Evolutionary conservation across 306 rosid genomes (phyloP).

Genomic region (Cyclanthera cordifolia): DNA sequence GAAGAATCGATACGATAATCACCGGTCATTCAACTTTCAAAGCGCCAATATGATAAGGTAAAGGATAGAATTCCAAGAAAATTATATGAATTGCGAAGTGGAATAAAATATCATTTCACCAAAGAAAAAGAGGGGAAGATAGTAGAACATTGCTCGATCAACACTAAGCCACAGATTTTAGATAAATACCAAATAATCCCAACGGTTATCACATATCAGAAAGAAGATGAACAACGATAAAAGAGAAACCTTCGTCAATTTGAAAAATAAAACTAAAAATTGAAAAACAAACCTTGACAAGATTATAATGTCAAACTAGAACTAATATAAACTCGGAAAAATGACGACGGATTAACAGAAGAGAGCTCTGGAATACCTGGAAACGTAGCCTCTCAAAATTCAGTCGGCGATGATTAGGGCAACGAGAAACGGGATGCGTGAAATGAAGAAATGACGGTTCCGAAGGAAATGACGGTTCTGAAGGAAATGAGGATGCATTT

Average conservation of each 20-base stretch:
- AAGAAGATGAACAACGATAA: neutral
- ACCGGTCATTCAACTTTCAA: too few species aligned
- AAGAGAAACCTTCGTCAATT: neutral
- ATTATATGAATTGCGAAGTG: too few species aligned
- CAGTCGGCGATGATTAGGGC: neutral
- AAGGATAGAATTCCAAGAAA: too few species aligned
- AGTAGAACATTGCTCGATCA: too few species aligned
- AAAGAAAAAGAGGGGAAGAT: too few species aligned
- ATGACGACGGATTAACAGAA: neutral
- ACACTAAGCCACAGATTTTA: too few species aligned
- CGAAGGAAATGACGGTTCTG: neutral
- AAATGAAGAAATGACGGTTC: neutral
- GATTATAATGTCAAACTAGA: neutral
- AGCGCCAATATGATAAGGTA: too few species aligned
- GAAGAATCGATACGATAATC: too few species aligned
- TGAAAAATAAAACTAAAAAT: neutral
- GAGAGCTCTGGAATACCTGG: neutral
- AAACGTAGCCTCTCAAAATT: neutral
- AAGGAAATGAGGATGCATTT: neutral
- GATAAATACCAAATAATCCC: too few species aligned
- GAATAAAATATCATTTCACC: too few species aligned
- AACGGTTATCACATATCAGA: neutral
- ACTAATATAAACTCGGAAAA: neutral
- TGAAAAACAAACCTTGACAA: neutral
- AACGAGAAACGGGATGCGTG: neutral